Conservation (phyloP, 2,329 filamentous ascomycete species). For the Alternaria rosae region DNA sequence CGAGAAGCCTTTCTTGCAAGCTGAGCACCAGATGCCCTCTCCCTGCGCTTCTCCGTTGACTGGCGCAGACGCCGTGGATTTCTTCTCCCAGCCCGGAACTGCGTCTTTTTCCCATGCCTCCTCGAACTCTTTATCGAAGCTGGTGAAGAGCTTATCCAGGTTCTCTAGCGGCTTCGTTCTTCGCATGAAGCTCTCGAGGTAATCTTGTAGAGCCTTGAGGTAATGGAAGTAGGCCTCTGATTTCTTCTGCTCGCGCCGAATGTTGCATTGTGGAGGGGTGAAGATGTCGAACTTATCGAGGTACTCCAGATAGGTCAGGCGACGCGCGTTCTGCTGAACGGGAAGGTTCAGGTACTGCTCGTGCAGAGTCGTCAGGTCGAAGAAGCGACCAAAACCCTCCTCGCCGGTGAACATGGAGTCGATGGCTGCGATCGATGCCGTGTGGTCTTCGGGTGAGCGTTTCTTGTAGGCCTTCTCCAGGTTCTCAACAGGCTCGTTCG, state of each 20-base stretch:
- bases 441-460: slow-evolving; percentile 68
- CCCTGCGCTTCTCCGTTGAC: slow-evolving; percentile 59
- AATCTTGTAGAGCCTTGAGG: slow-evolving; percentile 77
- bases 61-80: slow-evolving; percentile 48
- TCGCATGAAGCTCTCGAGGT: slow-evolving; percentile 88
- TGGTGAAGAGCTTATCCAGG: slow-evolving; percentile 75
- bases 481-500: slow-evolving; percentile 94
- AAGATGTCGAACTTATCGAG: slow-evolving; percentile 92
- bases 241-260: slow-evolving; percentile 84
- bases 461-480: slow-evolving; percentile 90
- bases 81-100: slow-evolving; percentile 78
- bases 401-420: slow-evolving; percentile 96
- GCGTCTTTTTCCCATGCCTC: slow-evolving; percentile 81
- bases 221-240: slow-evolving; percentile 94
- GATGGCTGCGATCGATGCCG: slow-evolving; percentile 70
- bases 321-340: slow-evolving; percentile 70
- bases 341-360: slow-evolving; percentile 91
- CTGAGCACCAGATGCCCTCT: slow-evolving; percentile 85
- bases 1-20: slow-evolving; percentile 93
- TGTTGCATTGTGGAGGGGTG: slow-evolving; percentile 71
- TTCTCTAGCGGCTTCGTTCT: slow-evolving; percentile 87
- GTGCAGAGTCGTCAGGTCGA: slow-evolving; percentile 84
- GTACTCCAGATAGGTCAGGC: slow-evolving; percentile 90
- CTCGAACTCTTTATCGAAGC: slow-evolving; percentile 85
- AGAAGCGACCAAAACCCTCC: slow-evolving; percentile 89